phyloP scores from a whole-genome alignment of 2,329 filamentous ascomycete genomes.

The Whalleya microplaca region DNA sequence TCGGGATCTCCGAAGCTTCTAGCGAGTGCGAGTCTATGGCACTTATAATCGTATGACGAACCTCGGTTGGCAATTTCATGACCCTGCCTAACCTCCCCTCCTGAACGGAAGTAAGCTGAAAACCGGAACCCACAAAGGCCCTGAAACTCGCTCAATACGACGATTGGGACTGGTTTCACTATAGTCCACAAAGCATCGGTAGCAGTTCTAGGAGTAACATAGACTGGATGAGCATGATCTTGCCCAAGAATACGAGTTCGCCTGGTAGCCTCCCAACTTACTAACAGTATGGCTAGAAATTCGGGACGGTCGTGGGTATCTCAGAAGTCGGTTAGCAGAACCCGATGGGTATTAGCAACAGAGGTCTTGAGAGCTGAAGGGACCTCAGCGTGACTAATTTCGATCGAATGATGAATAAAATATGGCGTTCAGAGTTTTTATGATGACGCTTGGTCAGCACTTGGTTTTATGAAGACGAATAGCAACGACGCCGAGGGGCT shows the following conservation, averaged over 20 bases:
- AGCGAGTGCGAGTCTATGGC: conserved; percentile 40
- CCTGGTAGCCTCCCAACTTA: conserved; percentile 8
- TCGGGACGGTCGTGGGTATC: conserved; percentile 12
- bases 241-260: conserved; percentile 8
- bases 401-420: conserved; percentile 9
- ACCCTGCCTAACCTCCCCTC: background rate
- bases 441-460: conserved; percentile 41
- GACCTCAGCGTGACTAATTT: background rate
- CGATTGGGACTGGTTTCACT: conserved; percentile 40
- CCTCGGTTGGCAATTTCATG: background rate
- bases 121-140: conserved; percentile 37
- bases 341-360: background rate
- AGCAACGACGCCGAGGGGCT: conserved; percentile 32
- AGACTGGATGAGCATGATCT: conserved; percentile 24
- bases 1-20: conserved; percentile 44
- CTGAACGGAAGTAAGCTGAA: conserved; percentile 21
- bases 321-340: conserved; percentile 9
- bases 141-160: conserved; percentile 42
- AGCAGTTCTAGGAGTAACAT: conserved; percentile 35
- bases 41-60: conserved; percentile 1
- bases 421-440: conserved; percentile 51
- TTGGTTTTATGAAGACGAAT: conserved; percentile 42
- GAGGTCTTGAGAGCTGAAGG: background rate
- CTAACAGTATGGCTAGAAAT: conserved; percentile 15
- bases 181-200: conserved; percentile 44